These are phyloP conservation scores for Simmondsia chinensis DNA, from an alignment of 148 eudicot species.

Conservation along the genomic window DNA sequence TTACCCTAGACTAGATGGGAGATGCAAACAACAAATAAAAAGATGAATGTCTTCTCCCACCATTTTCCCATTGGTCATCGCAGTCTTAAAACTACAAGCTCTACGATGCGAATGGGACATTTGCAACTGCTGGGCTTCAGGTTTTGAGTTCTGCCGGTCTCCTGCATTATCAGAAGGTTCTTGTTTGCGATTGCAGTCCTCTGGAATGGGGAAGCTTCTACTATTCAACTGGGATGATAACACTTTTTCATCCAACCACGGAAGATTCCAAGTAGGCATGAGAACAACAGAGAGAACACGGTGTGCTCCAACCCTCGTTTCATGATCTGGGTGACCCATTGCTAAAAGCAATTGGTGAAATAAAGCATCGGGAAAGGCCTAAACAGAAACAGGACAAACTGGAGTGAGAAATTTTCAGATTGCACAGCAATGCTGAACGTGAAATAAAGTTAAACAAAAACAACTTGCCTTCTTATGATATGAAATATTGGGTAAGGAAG, in stretches of 20 bases:
- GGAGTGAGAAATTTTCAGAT: conserved; percentile 8
- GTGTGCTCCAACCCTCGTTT: conserved; percentile 69
- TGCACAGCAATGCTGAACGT: no score
- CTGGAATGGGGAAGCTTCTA: conserved; percentile 29
- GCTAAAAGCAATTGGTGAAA: conserved; percentile 79
- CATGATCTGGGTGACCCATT: conserved; percentile 75
- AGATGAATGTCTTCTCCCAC: conserved; percentile 24
- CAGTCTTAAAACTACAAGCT: conserved; percentile 47
- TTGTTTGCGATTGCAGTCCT: conserved; percentile 24
- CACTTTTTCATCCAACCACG: conserved; percentile 32
- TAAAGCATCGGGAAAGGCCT: conserved; percentile 81
- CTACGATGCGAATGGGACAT: conserved; percentile 15
- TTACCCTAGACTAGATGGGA: no score
- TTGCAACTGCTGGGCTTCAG: conserved; percentile 20
- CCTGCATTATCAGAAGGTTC: conserved; percentile 11
- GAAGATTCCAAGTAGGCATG: conserved; percentile 56
- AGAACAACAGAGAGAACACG: conserved; percentile 55
- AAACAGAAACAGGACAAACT: conserved; percentile 13
- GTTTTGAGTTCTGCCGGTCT: conserved; percentile 17
- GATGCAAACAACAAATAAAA: neutral
- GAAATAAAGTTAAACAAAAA: conserved; percentile 3
- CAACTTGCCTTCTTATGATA: conserved; percentile 58
- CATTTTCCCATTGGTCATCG: conserved; percentile 39
- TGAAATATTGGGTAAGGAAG: conserved; percentile 53
- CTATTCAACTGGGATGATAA: conserved; percentile 10